phyloP scores from a whole-genome alignment of 441 rosid species.

The Croton setiger region DNA sequence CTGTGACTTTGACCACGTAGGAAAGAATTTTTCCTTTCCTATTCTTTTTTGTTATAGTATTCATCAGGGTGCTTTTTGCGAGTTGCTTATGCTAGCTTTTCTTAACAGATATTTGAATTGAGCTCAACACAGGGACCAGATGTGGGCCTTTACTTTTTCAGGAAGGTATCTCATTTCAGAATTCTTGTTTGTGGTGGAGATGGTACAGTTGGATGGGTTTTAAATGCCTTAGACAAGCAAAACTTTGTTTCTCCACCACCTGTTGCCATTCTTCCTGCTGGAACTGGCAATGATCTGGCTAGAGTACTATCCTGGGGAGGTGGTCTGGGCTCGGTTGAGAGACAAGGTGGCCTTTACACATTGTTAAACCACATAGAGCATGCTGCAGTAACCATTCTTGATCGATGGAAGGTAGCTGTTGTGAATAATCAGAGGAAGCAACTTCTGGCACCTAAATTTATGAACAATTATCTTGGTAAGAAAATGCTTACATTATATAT shows the following conservation, averaged over 20 bases:
- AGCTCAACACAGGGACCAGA: constrained; percentile 91
- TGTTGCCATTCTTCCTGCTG: constrained; percentile 95
- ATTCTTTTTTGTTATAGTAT: background rate
- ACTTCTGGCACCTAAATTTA: constrained; percentile 65
- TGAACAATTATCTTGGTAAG: constrained; percentile 96
- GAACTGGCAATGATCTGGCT: constrained; percentile 98
- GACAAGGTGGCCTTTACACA: constrained; percentile 88
- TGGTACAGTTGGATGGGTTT: constrained; percentile 99
- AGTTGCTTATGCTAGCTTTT: constrained; percentile 22
- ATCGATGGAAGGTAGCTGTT: constrained; percentile 86
- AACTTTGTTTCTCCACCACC: constrained; percentile 97
- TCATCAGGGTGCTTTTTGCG: constrained; percentile 4
- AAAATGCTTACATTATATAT: constrained; percentile 2
- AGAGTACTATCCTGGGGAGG: constrained; percentile 96
- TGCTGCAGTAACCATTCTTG: constrained; percentile 96
- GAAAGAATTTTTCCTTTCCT: background rate
- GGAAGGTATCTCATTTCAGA: constrained; percentile 96
- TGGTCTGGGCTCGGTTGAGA: constrained; percentile 87
- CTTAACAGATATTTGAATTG: constrained; percentile 75
- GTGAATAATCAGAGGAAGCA: constrained; percentile 64
- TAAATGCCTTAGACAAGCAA: constrained; percentile 86
- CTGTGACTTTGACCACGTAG: background rate
- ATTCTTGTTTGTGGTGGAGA: constrained; percentile 97
- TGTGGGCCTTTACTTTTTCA: constrained; percentile 79
- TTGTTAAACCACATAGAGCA: constrained; percentile 77